Percentiles rank a stretch among this genome's conserved stretches.
These are phyloP conservation scores for Ophiostoma perfectum DNA, from an alignment of 2,329 filamentous ascomycete species.

Conservation along the genomic window DNA sequence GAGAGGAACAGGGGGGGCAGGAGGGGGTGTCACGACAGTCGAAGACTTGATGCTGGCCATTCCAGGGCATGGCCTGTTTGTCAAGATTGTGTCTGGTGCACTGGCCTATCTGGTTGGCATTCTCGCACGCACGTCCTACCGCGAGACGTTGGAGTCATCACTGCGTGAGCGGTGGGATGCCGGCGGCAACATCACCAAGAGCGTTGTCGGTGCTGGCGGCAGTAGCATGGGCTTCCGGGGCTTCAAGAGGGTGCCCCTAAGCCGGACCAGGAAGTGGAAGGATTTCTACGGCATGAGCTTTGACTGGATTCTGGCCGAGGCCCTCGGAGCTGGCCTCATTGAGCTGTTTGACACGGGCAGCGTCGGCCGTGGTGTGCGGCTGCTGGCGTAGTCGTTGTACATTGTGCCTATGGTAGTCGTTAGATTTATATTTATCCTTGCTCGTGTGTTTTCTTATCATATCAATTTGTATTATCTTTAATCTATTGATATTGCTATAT, in stretches of 20 bases:
- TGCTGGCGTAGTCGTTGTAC: slow-evolving; percentile 22
- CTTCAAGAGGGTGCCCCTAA: slow-evolving; percentile 45
- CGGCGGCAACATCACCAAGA: slow-evolving; percentile 36
- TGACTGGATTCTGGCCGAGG: slow-evolving; percentile 66
- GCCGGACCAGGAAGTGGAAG: slow-evolving; percentile 63
- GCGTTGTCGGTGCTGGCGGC: slow-evolving; percentile 32
- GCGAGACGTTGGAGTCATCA: slow-evolving; percentile 57
- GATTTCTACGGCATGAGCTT: slow-evolving; percentile 64
- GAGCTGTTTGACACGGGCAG: slow-evolving; percentile 71
- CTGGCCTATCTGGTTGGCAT: slow-evolving; percentile 57
- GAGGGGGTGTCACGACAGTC: background rate
- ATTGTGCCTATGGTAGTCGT: background rate
- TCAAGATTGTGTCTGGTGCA: slow-evolving; percentile 59
- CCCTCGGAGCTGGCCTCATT: slow-evolving; percentile 62
- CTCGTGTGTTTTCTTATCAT: too few species aligned
- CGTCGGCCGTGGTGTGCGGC: slow-evolving; percentile 61
- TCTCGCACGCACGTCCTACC: slow-evolving; percentile 53
- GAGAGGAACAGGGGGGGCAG: background rate
- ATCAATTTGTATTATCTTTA: too few species aligned
- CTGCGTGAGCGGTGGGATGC: slow-evolving; percentile 68
- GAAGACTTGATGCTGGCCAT: slow-evolving; percentile 53
- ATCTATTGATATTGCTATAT: too few species aligned
- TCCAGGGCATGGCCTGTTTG: slow-evolving; percentile 60
- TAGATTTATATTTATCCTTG: background rate
- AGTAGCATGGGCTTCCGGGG: slow-evolving; percentile 51